Percentiles rank a stretch among this genome's conserved stretches.
These are phyloP conservation scores for Trichopus zeylanicus DNA, from an alignment of 116 monocot species.

Conservation along the genomic window DNA sequence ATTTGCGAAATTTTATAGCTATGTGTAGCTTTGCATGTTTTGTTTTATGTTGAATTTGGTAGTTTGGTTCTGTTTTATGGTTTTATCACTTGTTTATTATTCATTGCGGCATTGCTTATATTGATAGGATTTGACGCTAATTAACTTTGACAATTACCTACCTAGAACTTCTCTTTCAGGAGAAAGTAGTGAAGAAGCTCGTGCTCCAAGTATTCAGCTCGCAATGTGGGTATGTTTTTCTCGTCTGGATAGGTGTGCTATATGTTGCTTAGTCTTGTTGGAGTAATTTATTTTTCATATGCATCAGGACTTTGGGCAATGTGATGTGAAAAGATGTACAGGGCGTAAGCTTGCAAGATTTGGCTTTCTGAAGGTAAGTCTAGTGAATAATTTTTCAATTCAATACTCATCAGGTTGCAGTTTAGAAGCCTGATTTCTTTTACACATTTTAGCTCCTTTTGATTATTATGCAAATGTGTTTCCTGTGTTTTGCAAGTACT, in stretches of 20 bases:
- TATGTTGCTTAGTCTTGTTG: neutral
- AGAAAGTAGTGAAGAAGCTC: conserved; percentile 37
- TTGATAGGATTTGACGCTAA: neutral
- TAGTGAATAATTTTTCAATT: neutral
- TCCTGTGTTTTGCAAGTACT: no score
- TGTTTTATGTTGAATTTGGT: neutral
- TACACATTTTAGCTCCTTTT: no score
- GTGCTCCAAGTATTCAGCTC: conserved; percentile 58
- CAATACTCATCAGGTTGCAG: no score
- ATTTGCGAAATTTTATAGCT: neutral
- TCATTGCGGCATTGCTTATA: no score
- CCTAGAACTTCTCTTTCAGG: no score
- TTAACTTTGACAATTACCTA: neutral
- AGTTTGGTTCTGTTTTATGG: neutral
- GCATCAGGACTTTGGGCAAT: conserved; percentile 90
- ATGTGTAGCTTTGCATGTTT: neutral
- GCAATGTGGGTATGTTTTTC: conserved; percentile 90
- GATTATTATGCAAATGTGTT: no score
- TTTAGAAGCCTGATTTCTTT: no score
- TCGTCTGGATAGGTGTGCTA: neutral
- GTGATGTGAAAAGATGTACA: conserved; percentile 90
- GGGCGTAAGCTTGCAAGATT: conserved; percentile 95
- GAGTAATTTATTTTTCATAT: neutral
- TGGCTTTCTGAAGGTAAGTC: conserved; percentile 64
- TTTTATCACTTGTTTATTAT: no score